phyloP scores from a whole-genome alignment of 805 yeast species.

The Candida rishiriensis region DNA sequence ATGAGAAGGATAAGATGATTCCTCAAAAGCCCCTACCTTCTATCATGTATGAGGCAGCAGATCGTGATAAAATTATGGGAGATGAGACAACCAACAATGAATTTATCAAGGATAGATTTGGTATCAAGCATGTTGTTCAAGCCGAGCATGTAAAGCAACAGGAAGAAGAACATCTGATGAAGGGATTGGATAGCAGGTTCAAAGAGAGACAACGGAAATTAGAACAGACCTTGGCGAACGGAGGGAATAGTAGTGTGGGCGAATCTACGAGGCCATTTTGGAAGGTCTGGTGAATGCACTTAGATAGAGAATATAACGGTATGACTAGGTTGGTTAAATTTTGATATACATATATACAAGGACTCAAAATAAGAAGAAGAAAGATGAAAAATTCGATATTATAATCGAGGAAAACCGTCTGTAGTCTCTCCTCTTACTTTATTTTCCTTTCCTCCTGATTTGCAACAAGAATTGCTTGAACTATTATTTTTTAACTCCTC shows the following conservation, averaged over 20 bases:
- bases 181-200: constrained; percentile 35
- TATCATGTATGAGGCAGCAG: constrained; percentile 35
- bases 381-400: too few species aligned
- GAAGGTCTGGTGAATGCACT: constrained; percentile 24
- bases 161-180: constrained; percentile 52
- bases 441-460: too few species aligned
- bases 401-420: too few species aligned
- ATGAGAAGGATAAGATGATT: constrained; percentile 36
- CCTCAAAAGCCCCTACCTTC: constrained; percentile 35
- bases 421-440: too few species aligned
- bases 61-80: constrained; percentile 31
- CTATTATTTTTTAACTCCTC: constrained; percentile 40
- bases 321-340: neutral
- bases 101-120: constrained; percentile 58
- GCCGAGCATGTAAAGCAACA: constrained; percentile 69
- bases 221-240: constrained; percentile 11
- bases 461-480: too few species aligned
- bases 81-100: constrained; percentile 31
- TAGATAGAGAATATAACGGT: too few species aligned
- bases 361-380: too few species aligned
- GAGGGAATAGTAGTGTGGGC: neutral
- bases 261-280: constrained; percentile 18
- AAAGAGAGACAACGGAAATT: constrained; percentile 32
- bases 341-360: neutral
- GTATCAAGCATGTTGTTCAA: constrained; percentile 61